Evolutionary conservation across 441 rosid genomes (phyloP), one percentile per base, ranked within the genome.

Genomic region (Metrosideros polymorpha): DNA sequence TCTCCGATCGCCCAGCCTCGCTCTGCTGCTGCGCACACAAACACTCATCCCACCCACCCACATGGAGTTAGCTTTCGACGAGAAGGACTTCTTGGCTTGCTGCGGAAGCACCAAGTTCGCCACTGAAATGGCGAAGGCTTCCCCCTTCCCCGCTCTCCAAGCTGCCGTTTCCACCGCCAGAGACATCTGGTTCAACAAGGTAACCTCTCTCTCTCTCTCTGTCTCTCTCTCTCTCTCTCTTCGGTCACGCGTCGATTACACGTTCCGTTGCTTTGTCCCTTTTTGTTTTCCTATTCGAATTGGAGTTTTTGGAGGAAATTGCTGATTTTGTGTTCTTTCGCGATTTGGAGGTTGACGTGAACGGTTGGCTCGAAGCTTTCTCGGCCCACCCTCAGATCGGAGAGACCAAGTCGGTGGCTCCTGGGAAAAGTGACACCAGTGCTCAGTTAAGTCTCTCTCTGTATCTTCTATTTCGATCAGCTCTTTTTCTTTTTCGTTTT

Each of bases 311-410:
- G 12, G 50, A 14, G 57, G 35, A 9, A 10, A 32, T 53, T 45
- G 32, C 49, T 43, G 82, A 42, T 84, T 56, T 83, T 52, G 55
- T 22, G 12, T 50, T 71, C 14, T 50, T 52, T 39, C 61, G 47
- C 5, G 7, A 22, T 49, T 59, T 18, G 77, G 54, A 93, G 95
- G 94, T 94, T 55, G 94, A 93, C 87, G 96, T 96, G 25, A 85
- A 88, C 87, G 96, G 94, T 39, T 95, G 99, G 98, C 94, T 96
- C 57, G 92, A 95, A 89, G 98, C 98, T 13, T 96, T 95, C 91
- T 86, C 95, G 25, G 93, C 96, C 85, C 98, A 96, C 90, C 99
- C 98, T 91, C 94, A 88, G 93, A 96, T 96, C 79, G 98, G 98
- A 43, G 89, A 92, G 59, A 87, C 93, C 59, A 87, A 94, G n/a